Evolutionary conservation across 1,284 basidiomycete species (phyloP), one percentile per base, ranked within the genome.

Genomic region (Cryptococcus depauperatus): DNA sequence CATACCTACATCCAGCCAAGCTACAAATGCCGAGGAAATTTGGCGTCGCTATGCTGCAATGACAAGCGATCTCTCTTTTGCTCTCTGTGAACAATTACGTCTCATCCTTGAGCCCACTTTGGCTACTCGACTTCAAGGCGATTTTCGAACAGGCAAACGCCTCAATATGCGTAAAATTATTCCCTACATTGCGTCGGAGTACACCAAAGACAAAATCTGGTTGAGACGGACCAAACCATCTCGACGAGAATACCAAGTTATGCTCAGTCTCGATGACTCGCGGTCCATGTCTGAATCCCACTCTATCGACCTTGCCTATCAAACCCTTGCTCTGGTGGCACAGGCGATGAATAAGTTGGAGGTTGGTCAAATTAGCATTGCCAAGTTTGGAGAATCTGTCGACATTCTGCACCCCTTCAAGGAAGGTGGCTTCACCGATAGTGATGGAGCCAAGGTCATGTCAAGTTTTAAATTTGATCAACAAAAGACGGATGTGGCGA

Each of bases 181-280:
- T 46, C 83, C 89, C 2, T 99, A 96, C 75, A 93, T 99, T 57
- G 95, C 95, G 8, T 90, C 85, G 68, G 95, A 99, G 73, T 99
- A 91, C 74, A 96, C 92, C 47, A 98, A 98, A 71, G 95, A 99
- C 77, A 95, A 95, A 74, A 98, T 98, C 59, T 99, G 95, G 95
- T 76, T 98, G 27, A 82, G 95, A 23, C 80, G 95, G 25, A 96
- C 92, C 4, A 83, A 87, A 49, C 93, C 95, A 1, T 89, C 85
- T 59, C 82, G 88, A 61, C 81, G 95, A 42, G 92, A 97, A 67
- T 98, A 98, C 69, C 95, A 98, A 63, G 83, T 99, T 3, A 78
- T 98, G 37, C 78, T 99, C 43, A 85, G 90, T 5, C 80, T 99
- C 43, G 95, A 98, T 64, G 95, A 98, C 74, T 95, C 90, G 16